These are phyloP conservation scores for Neonectria faginata DNA, from an alignment of 2,329 filamentous ascomycete species.

Conservation along the genomic window DNA sequence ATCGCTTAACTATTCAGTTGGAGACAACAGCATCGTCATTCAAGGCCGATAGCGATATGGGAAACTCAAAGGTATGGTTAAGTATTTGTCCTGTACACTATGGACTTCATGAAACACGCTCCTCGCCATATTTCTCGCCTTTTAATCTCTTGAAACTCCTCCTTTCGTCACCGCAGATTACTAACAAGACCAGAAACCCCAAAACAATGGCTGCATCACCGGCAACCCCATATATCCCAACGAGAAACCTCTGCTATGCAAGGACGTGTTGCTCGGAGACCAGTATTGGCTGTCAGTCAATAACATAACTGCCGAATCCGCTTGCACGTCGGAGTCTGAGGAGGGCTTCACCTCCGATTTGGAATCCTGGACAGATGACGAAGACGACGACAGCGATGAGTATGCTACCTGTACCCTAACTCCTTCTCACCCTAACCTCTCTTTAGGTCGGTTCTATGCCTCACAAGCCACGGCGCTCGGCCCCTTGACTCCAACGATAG, in stretches of 20 bases:
- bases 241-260: slow-evolving; percentile 21
- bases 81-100: not conserved
- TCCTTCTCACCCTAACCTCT: slow-evolving; percentile 3
- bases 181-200: slow-evolving; percentile 10
- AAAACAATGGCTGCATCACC: slow-evolving; percentile 1
- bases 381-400: slow-evolving; percentile 41
- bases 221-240: not conserved
- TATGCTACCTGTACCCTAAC: slow-evolving; percentile 16
- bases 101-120: not conserved
- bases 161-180: not conserved
- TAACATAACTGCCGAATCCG: slow-evolving; percentile 25
- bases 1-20: slow-evolving; percentile 3
- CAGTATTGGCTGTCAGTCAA: slow-evolving; percentile 18
- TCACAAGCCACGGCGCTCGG: slow-evolving; percentile 28
- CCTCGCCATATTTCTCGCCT: not conserved
- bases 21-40: not conserved
- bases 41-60: not conserved
- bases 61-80: slow-evolving; percentile 3
- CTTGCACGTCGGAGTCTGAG: slow-evolving; percentile 40
- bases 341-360: slow-evolving; percentile 35
- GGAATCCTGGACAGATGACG: slow-evolving; percentile 38
- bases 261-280: slow-evolving; percentile 9
- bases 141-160: not conserved
- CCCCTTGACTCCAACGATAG: slow-evolving; percentile 20
- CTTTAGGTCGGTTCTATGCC: slow-evolving; percentile 31